Evolutionary conservation across 192 early-diverging fungal species (phyloP).

Genomic region (Rhizoclosmatium globosum): DNA sequence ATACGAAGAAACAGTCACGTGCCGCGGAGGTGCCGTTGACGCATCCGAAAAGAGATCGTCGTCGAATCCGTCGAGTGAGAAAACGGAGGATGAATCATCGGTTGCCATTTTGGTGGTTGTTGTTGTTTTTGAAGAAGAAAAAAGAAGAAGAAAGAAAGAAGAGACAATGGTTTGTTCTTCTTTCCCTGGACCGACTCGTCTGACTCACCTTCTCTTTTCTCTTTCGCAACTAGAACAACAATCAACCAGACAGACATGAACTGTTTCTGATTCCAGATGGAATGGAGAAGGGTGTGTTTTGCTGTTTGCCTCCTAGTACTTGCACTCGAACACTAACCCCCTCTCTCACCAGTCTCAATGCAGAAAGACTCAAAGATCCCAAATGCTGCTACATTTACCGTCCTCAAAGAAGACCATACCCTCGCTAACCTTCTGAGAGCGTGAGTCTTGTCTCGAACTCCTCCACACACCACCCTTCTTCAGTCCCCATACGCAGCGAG

Average conservation of each 20-base stretch:
- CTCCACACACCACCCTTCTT: not conserved
- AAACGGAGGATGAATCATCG: not conserved
- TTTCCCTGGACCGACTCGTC: too few relatives aligned
- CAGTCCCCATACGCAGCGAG: not conserved
- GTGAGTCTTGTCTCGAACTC: constrained; percentile 56
- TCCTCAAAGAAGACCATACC: constrained; percentile 97
- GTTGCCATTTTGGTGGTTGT: not conserved
- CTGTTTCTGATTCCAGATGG: constrained; percentile 45
- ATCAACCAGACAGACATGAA: constrained; percentile 43
- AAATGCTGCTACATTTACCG: constrained; percentile 90
- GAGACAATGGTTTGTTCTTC: not conserved
- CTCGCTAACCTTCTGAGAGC: constrained; percentile 94
- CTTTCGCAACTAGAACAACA: constrained; percentile 27
- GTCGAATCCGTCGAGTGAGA: not conserved
- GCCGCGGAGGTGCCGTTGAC: not conserved
- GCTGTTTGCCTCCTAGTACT: not conserved
- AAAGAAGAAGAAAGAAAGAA: constrained; percentile 1
- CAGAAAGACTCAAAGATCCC: constrained; percentile 89
- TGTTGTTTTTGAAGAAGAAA: not conserved
- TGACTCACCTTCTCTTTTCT: too few relatives aligned
- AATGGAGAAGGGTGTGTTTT: constrained; percentile 17
- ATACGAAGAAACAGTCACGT: constrained; percentile 1
- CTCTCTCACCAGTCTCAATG: constrained; percentile 67
- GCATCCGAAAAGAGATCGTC: constrained; percentile 7
- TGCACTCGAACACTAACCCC: not conserved